These are phyloP conservation scores for Suhomyces bokatorum DNA, from an alignment of 1,139 yeast species.

Conservation along the genomic window DNA sequence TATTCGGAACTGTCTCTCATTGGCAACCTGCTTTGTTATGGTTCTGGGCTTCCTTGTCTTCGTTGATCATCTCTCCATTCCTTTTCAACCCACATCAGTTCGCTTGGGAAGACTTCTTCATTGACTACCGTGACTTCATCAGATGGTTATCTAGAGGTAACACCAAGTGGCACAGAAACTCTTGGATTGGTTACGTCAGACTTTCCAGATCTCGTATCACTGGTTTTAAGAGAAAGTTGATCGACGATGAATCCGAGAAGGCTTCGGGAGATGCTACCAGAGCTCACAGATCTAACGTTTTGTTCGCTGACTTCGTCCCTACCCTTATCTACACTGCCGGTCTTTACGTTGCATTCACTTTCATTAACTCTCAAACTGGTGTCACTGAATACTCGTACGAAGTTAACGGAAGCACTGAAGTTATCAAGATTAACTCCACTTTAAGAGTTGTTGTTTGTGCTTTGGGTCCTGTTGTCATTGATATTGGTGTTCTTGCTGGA, in stretches of 20 bases:
- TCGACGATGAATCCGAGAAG: constrained; percentile 88
- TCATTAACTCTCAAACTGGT: constrained; percentile 97
- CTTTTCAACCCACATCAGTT: constrained; percentile 98
- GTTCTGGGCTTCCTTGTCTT: constrained; percentile 96
- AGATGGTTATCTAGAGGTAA: constrained; percentile 99
- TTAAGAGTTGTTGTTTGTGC: constrained; percentile 87
- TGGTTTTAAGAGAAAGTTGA: constrained; percentile 92
- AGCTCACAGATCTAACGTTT: constrained; percentile 86
- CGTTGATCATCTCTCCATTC: constrained; percentile 92
- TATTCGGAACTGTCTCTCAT: constrained; percentile 88
- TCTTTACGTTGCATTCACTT: constrained; percentile 87
- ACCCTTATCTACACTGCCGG: constrained; percentile 86
- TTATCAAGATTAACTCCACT: constrained; percentile 68
- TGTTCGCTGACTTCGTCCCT: constrained; percentile 85
- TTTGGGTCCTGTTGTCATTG: constrained; percentile 86
- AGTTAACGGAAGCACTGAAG: constrained; percentile 28
- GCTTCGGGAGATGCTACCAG: constrained; percentile 93
- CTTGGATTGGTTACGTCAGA: constrained; percentile 98
- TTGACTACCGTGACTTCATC: constrained; percentile 96
- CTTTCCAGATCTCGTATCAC: constrained; percentile 95
- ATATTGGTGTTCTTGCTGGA: constrained; percentile 78
- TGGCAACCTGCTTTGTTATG: constrained; percentile 98
- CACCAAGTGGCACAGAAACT: constrained; percentile 97
- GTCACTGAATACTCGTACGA: constrained; percentile 51
- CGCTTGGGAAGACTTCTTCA: constrained; percentile 98